These are phyloP conservation scores for Allomyces macrogynus DNA, from an alignment of 192 early-diverging fungal species.

Conservation along the genomic window DNA sequence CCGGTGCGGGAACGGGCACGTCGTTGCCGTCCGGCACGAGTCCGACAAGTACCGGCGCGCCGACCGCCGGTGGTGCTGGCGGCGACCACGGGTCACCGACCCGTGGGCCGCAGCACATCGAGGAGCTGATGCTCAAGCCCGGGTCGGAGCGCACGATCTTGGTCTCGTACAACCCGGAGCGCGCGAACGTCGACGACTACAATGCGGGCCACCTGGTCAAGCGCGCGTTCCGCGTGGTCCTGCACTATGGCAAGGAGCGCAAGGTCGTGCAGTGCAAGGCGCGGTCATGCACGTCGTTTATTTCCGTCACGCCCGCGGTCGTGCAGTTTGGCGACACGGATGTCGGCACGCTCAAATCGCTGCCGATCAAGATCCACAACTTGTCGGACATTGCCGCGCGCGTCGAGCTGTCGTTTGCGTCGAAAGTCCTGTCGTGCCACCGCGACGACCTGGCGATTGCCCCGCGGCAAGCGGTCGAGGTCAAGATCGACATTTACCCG, in stretches of 20 bases:
- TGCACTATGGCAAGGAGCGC: constrained; percentile 38
- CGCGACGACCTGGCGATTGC: constrained; percentile 52
- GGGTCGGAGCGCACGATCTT: constrained; percentile 63
- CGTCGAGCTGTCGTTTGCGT: constrained; percentile 69
- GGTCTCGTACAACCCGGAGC: constrained; percentile 55
- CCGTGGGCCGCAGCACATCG: constrained; percentile 21
- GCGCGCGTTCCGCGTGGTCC: constrained; percentile 48
- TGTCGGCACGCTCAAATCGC: constrained; percentile 75
- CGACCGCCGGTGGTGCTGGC: too few species aligned
- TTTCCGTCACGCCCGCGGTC: constrained; percentile 60
- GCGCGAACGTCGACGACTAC: constrained; percentile 39
- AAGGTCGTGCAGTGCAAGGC: constrained; percentile 80
- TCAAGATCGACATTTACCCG: constrained; percentile 88
- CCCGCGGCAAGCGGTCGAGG: constrained; percentile 48
- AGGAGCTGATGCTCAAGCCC: constrained; percentile 68
- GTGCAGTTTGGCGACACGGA: constrained; percentile 93
- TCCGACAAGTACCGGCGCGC: too few species aligned
- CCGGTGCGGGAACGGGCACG: too few species aligned
- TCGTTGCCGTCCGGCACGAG: too few species aligned
- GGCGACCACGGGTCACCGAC: too few species aligned
- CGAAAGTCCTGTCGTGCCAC: constrained; percentile 74
- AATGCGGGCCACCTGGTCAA: constrained; percentile 51
- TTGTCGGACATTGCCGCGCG: constrained; percentile 63
- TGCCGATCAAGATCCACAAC: constrained; percentile 63
- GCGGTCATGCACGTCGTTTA: constrained; percentile 76